Evolutionary conservation across 306 rosid species (phyloP).

Genomic region (Pterocarpus santalinus): DNA sequence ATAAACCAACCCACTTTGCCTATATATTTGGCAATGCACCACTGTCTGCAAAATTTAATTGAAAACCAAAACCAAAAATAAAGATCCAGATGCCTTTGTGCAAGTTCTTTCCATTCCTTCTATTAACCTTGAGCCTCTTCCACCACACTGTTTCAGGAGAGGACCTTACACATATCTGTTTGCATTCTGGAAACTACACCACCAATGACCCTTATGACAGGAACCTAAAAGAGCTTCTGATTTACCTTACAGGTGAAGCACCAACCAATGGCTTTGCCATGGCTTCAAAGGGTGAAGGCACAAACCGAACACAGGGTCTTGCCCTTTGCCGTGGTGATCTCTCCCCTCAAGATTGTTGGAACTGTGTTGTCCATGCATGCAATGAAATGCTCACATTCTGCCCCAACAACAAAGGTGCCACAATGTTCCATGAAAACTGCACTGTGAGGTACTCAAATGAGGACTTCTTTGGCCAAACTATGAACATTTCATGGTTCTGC

Average conservation of each 20-base stretch:
- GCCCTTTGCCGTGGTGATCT: slow-evolving; percentile 12
- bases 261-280: slow-evolving; percentile 28
- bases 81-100: neutral
- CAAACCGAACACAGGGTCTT: neutral
- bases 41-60: neutral
- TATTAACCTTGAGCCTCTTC: slow-evolving; percentile 2
- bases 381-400: neutral
- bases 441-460: neutral
- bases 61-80: neutral
- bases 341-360: slow-evolving; percentile 1
- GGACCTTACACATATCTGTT: slow-evolving; percentile 15
- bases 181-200: slow-evolving; percentile 3
- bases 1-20: neutral
- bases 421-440: neutral
- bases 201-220: slow-evolving; percentile 6
- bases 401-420: slow-evolving; percentile 6
- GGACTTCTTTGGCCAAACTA: neutral
- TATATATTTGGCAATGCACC: slow-evolving; percentile 12
- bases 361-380: neutral
- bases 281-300: slow-evolving; percentile 24
- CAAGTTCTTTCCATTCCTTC: slow-evolving; percentile 9
- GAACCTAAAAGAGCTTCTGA: slow-evolving; percentile 25
- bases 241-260: neutral
- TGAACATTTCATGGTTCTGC: neutral
- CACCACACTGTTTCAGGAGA: neutral